phyloP scores from a whole-genome alignment of 129 eudicot genomes.

The Pittosporum tobira region DNA sequence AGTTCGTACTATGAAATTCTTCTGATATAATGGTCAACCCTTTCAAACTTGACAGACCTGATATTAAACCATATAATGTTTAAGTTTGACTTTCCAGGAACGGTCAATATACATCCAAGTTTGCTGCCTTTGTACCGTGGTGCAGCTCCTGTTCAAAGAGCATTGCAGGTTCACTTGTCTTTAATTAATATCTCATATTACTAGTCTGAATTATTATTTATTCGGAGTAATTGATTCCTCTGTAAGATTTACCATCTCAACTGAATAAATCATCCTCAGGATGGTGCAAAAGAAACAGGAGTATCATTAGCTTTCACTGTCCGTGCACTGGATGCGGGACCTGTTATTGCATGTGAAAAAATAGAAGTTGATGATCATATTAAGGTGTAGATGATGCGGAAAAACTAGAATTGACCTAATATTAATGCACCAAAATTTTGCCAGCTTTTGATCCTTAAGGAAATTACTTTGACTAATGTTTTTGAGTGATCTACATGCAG shows the following conservation, averaged over 20 bases:
- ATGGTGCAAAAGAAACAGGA: constrained; percentile 92
- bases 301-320: constrained; percentile 89
- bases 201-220: neutral
- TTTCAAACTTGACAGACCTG: neutral
- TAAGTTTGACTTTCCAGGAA: constrained; percentile 45
- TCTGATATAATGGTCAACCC: neutral
- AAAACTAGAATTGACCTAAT: neutral
- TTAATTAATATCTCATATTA: constrained; percentile 4
- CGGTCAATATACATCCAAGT: constrained; percentile 94
- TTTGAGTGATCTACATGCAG: constrained; percentile 33
- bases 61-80: neutral
- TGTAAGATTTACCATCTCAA: neutral
- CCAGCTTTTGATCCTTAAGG: neutral
- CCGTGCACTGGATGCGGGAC: constrained; percentile 84
- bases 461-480: constrained; percentile 1
- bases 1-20: neutral
- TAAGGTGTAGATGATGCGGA: constrained; percentile 33
- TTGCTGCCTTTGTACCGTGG: constrained; percentile 91
- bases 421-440: neutral
- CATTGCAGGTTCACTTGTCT: constrained; percentile 61
- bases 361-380: constrained; percentile 66
- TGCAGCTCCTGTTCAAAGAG: constrained; percentile 99
- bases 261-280: constrained; percentile 30
- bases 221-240: neutral
- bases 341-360: constrained; percentile 59